These are phyloP conservation scores for Asterochloris sp. DNA, from an alignment of 139 green algal species.

Conservation along the genomic window DNA sequence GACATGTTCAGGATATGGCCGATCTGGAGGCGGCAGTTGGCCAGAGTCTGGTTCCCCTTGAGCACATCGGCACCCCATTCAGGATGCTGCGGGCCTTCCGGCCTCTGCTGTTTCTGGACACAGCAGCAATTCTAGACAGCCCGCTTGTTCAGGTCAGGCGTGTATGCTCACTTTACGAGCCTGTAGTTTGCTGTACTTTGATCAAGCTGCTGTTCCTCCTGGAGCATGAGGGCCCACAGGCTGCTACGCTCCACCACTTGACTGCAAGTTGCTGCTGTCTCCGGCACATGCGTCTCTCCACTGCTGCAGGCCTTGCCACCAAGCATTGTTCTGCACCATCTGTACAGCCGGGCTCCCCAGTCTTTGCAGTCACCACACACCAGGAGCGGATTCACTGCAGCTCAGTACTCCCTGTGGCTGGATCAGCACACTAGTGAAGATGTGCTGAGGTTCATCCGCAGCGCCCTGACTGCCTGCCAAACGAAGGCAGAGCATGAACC, in stretches of 20 bases:
- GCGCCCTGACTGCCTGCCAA: conserved; percentile 27
- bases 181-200: no score
- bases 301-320: conserved; percentile 69
- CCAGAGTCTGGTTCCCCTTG: conserved; percentile 66
- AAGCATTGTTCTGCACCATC: conserved; percentile 74
- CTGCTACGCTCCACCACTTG: no score
- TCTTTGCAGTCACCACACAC: conserved; percentile 71
- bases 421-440: conserved; percentile 73
- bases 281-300: not conserved
- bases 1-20: conserved; percentile 67
- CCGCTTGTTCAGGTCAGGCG: not conserved
- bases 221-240: no score
- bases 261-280: not conserved
- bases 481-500: not conserved
- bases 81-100: conserved; percentile 65
- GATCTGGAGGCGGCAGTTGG: conserved; percentile 82
- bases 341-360: conserved; percentile 72
- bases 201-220: no score
- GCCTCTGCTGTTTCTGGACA: conserved; percentile 56
- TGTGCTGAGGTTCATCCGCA: conserved; percentile 30
- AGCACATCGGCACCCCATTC: conserved; percentile 62
- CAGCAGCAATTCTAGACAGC: conserved; percentile 2
- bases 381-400: conserved; percentile 56
- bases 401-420: conserved; percentile 90
- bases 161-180: no score